phyloP scores from a whole-genome alignment of 2,329 filamentous ascomycete species.

The Madurella mycetomatis region DNA sequence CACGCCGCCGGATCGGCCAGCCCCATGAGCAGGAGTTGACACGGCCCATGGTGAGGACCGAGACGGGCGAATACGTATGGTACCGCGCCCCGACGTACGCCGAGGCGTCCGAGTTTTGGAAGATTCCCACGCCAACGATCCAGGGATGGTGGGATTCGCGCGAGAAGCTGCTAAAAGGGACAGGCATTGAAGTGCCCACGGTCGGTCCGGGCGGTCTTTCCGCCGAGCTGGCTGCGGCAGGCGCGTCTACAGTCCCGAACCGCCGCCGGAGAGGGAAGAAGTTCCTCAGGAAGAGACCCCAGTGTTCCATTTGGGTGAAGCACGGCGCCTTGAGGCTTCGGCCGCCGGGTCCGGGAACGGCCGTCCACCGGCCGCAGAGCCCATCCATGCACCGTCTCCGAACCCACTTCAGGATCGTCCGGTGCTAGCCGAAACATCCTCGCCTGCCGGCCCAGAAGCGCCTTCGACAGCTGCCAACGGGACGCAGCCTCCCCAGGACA shows the following conservation, averaged over 20 bases:
- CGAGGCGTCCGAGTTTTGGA: conserved; percentile 21
- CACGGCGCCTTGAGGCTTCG: too few relatives aligned
- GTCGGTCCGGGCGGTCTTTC: neutral
- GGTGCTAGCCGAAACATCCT: neutral
- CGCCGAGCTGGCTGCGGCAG: neutral
- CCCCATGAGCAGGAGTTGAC: conserved; percentile 18
- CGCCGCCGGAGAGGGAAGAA: too few relatives aligned
- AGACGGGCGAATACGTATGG: conserved; percentile 19
- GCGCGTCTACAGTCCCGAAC: neutral
- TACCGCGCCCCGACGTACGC: conserved; percentile 22
- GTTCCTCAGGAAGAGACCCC: too few relatives aligned
- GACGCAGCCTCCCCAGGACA: neutral
- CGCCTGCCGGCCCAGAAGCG: neutral
- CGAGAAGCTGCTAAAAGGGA: conserved; percentile 22
- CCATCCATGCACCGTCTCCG: conserved; percentile 4
- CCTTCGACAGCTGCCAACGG: neutral
- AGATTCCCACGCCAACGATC: conserved; percentile 21
- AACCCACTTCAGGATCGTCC: neutral
- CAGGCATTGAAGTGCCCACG: conserved; percentile 19
- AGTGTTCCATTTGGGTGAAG: too few relatives aligned
- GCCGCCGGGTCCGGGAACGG: too few relatives aligned
- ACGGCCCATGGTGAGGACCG: conserved; percentile 15
- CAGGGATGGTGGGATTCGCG: conserved; percentile 23
- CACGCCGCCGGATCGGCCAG: conserved; percentile 21
- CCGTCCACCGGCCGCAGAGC: neutral